Evolutionary conservation across 2,329 filamentous ascomycete species (phyloP).

Genomic region (Xenoacremonium recifei): DNA sequence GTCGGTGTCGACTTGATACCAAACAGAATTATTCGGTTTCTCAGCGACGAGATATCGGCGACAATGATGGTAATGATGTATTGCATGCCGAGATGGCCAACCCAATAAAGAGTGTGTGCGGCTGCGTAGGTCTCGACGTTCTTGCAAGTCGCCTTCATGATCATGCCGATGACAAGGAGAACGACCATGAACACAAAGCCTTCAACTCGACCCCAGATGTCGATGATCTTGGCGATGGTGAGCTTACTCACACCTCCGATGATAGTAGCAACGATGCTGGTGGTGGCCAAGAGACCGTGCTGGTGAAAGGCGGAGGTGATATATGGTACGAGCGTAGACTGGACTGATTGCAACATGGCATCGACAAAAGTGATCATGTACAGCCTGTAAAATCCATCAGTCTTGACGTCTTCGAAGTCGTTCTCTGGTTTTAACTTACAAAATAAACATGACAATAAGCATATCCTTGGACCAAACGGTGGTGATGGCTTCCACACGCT

Average conservation of each 20-base stretch:
- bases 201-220: conserved; percentile 48
- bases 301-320: conserved; percentile 63
- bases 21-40: conserved; percentile 43
- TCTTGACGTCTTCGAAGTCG: conserved; percentile 1
- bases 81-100: conserved; percentile 46
- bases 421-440: conserved; percentile 29
- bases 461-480: conserved; percentile 36
- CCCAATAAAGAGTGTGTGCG: conserved; percentile 62
- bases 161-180: conserved; percentile 51
- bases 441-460: conserved; percentile 33
- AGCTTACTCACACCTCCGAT: conserved; percentile 38
- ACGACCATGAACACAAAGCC: conserved; percentile 43
- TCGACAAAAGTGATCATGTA: conserved; percentile 40
- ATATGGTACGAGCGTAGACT: conserved; percentile 57
- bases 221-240: conserved; percentile 47
- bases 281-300: conserved; percentile 66
- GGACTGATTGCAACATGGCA: conserved; percentile 33
- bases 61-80: conserved; percentile 43
- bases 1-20: conserved; percentile 43
- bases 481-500: conserved; percentile 37
- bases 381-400: conserved; percentile 26
- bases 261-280: conserved; percentile 57
- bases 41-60: conserved; percentile 41
- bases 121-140: conserved; percentile 58
- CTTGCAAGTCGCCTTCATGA: conserved; percentile 61